phyloP scores from a whole-genome alignment of 306 rosid genomes.

The Vicia sativa region DNA sequence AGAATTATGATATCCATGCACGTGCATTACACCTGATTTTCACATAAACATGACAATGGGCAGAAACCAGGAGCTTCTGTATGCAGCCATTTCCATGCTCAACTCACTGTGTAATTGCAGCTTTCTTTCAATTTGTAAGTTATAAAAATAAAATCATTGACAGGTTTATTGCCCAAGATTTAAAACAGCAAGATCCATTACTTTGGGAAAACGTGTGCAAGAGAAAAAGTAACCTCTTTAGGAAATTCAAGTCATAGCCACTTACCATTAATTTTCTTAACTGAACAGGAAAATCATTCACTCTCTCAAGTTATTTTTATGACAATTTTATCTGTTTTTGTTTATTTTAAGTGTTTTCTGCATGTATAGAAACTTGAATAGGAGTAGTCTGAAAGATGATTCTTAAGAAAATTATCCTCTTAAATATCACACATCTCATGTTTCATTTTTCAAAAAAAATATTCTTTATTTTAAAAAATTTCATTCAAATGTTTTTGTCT shows the following conservation, averaged over 20 bases:
- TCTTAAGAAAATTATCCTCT: too few species aligned
- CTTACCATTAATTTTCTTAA: not conserved
- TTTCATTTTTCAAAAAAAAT: too few species aligned
- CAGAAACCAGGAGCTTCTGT: constrained; percentile 32
- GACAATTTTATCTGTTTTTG: not conserved
- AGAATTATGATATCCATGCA: constrained; percentile 26
- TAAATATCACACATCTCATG: too few species aligned
- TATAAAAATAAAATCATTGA: constrained; percentile 26
- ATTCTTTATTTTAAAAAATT: too few species aligned
- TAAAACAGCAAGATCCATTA: constrained; percentile 9
- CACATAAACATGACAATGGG: constrained; percentile 33
- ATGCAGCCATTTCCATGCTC: constrained; percentile 42
- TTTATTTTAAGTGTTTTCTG: not conserved
- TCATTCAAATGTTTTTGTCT: too few species aligned
- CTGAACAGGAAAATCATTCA: not conserved
- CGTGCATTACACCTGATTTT: constrained; percentile 38
- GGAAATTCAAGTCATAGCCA: constrained; percentile 33
- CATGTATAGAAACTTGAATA: too few species aligned
- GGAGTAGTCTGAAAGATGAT: too few species aligned
- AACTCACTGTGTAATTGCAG: constrained; percentile 45
- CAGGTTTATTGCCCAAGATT: constrained; percentile 14
- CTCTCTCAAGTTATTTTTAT: not conserved
- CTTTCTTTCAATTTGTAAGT: constrained; percentile 44
- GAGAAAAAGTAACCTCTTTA: constrained; percentile 22
- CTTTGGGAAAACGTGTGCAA: constrained; percentile 46